Base-by-base conservation (phyloP, 768 basidiomycete species). In the Leucocoprinus sp. region DNA sequence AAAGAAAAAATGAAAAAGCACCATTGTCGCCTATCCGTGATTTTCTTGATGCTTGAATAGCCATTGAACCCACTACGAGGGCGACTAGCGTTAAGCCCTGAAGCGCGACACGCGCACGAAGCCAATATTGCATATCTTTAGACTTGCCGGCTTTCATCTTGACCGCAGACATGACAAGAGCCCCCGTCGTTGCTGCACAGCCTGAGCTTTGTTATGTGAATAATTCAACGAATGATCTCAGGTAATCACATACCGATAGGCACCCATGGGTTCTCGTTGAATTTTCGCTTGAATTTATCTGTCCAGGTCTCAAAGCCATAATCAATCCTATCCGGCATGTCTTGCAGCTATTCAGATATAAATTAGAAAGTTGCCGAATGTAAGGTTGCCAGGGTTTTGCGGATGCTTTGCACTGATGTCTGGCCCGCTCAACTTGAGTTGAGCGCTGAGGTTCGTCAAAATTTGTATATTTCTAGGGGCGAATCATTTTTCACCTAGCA, bases 241-340 rank as follows among this genome's bases (percentile, higher is more conserved):
- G 36, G 21, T n/a, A 23, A 15, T 3, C 21, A 66, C 80, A 45
- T 48, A 85, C 87, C 83, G 18, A 86, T 57, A 6, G 86, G 86
- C 2, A 91, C 86, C 58, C 82, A 75, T 2, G 88, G 87, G 57
- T 91, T 81, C 58, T 88, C 78, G 48, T 77, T 82, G 63, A 84
- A 74, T 59, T 86, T 88, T 5, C 80, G 66, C 19, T 60, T 45
- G 8, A 71, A 75, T 60, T 77, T 80, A 49, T 77, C 74, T 31
- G 65, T 60, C 67, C 78, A 82, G 18, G 73, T 69, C 57, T 83
- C 81, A 27, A 50, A 44, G 7, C 39, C 50, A 26, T 47, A 42
- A 19, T 46, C 41, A 18, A 43, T 24, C 18, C 45, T 43, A 17
- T 22, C 27, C 1, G 15, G 19, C 47, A 42, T 48, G n/a, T n/a